phyloP scores from a whole-genome alignment of 345 rosid genomes.

The Geranium rotundifolium region DNA sequence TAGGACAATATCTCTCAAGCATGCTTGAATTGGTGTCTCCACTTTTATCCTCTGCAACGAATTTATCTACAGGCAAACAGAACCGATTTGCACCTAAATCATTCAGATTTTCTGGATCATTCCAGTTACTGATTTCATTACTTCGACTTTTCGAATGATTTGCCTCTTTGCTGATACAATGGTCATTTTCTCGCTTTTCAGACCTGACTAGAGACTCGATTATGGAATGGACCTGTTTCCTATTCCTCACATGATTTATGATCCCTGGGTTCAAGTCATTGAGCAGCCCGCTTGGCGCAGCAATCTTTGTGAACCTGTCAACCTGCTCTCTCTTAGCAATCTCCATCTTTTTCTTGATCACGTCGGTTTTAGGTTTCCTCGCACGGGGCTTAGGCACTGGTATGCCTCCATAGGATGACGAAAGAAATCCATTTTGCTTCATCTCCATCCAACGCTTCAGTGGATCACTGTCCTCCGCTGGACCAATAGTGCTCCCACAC shows the following conservation, averaged over 20 bases:
- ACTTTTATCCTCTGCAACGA: conserved; percentile 14
- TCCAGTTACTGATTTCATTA: conserved; percentile 16
- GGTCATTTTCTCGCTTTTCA: conserved; percentile 26
- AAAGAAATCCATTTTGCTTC: conserved; percentile 84
- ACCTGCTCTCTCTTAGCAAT: conserved; percentile 64
- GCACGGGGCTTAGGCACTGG: conserved; percentile 58
- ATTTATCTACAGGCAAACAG: conserved; percentile 17
- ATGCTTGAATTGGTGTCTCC: conserved; percentile 23
- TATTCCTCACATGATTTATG: conserved; percentile 79
- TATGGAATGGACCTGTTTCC: conserved; percentile 78
- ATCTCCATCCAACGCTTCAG: conserved; percentile 69
- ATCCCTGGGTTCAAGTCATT: conserved; percentile 87
- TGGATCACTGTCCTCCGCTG: conserved; percentile 43
- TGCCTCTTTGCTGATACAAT: conserved; percentile 16
- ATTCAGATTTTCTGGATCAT: conserved; percentile 13
- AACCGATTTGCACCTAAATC: conserved; percentile 21
- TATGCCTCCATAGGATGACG: conserved; percentile 56
- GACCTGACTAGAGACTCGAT: conserved; percentile 68
- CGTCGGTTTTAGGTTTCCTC: conserved; percentile 44
- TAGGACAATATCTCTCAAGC: conserved; percentile 16
- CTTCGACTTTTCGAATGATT: conserved; percentile 23
- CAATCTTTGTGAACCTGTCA: conserved; percentile 67
- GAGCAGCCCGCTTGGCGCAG: conserved; percentile 90
- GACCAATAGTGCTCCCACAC: conserved; percentile 54
- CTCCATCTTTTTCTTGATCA: conserved; percentile 51